These are phyloP conservation scores for Pleurotus eryngii DNA, from an alignment of 768 basidiomycete species.

Conservation along the genomic window DNA sequence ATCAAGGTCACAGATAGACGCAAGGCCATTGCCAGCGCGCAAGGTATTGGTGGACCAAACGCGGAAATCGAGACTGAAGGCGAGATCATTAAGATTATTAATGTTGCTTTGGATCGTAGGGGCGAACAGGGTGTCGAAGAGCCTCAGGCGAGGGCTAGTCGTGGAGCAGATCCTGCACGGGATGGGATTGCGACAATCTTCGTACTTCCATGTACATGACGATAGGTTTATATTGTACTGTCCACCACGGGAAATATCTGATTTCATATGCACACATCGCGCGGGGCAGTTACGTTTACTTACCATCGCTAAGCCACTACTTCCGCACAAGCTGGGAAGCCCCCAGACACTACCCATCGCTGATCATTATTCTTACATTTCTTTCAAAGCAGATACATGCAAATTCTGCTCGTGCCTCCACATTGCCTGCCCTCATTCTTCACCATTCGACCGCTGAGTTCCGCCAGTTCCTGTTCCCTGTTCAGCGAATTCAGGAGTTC, in stretches of 20 bases:
- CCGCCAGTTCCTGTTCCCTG: too few species aligned
- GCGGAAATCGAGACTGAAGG: conserved; percentile 34
- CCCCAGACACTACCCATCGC: too few species aligned
- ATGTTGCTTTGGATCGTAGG: conserved; percentile 41
- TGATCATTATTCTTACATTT: too few species aligned
- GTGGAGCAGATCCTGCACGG: not conserved
- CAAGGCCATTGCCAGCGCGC: conserved; percentile 27
- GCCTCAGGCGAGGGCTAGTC: not conserved
- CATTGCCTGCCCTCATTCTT: too few species aligned
- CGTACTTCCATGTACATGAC: not conserved
- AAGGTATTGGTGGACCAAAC: conserved; percentile 19
- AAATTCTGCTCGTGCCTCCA: too few species aligned
- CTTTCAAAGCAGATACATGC: too few species aligned
- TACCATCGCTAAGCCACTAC: too few species aligned
- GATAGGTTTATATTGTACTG: not conserved
- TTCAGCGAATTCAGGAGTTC: not conserved
- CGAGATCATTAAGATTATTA: conserved; percentile 51
- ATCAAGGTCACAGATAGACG: conserved; percentile 58
- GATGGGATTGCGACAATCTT: not conserved
- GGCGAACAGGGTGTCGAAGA: conserved; percentile 10
- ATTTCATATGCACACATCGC: too few species aligned
- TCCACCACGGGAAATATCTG: too few species aligned
- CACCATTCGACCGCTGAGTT: too few species aligned
- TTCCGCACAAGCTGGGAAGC: too few species aligned
- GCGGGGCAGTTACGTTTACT: too few species aligned